These are phyloP conservation scores for Aspergillus eucalypticola DNA, from an alignment of 2,329 filamentous ascomycete genomes.

Conservation along the genomic window DNA sequence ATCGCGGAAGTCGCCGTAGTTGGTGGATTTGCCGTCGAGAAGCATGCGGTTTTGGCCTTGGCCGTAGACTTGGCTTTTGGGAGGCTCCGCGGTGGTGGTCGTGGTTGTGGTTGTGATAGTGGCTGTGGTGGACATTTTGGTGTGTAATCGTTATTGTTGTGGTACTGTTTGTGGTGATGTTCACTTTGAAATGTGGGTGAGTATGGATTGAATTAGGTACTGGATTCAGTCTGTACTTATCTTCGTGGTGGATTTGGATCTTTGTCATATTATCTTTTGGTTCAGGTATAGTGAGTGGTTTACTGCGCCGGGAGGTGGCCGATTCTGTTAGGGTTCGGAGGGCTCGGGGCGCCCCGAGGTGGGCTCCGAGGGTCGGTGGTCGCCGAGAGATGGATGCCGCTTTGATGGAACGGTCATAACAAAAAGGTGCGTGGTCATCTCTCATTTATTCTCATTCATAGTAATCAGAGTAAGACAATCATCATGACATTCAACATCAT, in stretches of 20 bases:
- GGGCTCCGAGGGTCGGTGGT: background rate
- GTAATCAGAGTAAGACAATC: no score
- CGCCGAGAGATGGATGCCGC: background rate
- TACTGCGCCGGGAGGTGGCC: background rate
- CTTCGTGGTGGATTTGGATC: background rate
- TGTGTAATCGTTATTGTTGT: background rate
- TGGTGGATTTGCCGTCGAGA: constrained; percentile 21
- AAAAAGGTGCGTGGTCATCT: no score
- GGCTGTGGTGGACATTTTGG: constrained; percentile 21
- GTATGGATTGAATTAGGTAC: background rate
- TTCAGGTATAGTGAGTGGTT: no score
- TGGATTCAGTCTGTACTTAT: background rate
- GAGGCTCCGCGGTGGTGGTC: background rate
- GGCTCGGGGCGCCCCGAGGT: constrained; percentile 3
- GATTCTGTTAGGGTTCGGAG: background rate
- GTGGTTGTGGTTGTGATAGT: constrained; percentile 7
- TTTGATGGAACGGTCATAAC: background rate
- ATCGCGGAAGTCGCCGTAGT: constrained; percentile 27
- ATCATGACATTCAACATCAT: constrained; percentile 44
- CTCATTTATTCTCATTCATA: accelerated
- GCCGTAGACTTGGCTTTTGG: background rate
- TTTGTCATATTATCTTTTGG: background rate
- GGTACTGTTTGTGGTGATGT: background rate
- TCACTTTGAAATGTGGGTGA: background rate
- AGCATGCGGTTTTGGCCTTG: constrained; percentile 15